phyloP scores from a whole-genome alignment of 2,329 filamentous ascomycete genomes.

The Colletotrichum sojae region DNA sequence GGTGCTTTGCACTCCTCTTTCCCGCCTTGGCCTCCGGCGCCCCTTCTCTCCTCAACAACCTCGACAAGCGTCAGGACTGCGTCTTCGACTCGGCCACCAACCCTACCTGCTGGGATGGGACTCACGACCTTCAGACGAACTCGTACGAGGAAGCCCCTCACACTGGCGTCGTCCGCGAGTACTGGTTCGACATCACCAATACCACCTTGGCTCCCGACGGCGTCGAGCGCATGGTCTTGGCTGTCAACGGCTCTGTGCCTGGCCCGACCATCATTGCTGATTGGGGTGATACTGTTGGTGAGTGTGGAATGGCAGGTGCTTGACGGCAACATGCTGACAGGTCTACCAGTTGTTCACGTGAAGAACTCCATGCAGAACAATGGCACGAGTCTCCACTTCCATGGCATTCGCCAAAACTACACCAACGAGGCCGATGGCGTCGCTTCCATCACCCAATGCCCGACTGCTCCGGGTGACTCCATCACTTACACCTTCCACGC shows the following conservation, averaged over 20 bases:
- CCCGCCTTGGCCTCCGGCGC: slow-evolving; percentile 30
- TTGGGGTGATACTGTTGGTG: slow-evolving; percentile 55
- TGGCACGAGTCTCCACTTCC: slow-evolving; percentile 68
- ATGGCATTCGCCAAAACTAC: slow-evolving; percentile 70
- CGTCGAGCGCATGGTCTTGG: slow-evolving; percentile 53
- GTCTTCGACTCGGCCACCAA: slow-evolving; percentile 36
- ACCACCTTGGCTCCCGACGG: slow-evolving; percentile 62
- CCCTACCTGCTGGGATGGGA: slow-evolving; percentile 40
- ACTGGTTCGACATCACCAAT: slow-evolving; percentile 59
- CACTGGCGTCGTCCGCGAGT: slow-evolving; percentile 66
- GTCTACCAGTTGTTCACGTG: slow-evolving; percentile 58
- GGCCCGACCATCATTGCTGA: slow-evolving; percentile 71
- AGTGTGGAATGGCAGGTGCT: neutral
- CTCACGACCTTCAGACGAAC: slow-evolving; percentile 36
- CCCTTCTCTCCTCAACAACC: slow-evolving; percentile 8
- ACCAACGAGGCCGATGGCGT: slow-evolving; percentile 72
- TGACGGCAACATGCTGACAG: slow-evolving; percentile 32
- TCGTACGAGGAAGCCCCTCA: slow-evolving; percentile 51
- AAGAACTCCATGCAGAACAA: slow-evolving; percentile 66
- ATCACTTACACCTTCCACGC: slow-evolving; percentile 71
- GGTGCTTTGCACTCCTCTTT: slow-evolving; percentile 37
- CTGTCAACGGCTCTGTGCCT: slow-evolving; percentile 71
- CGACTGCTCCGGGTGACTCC: slow-evolving; percentile 64
- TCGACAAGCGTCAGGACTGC: slow-evolving; percentile 39
- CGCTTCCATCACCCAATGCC: slow-evolving; percentile 63